These are phyloP conservation scores for Mycena galericulata DNA, from an alignment of 768 basidiomycete species.

Conservation along the genomic window DNA sequence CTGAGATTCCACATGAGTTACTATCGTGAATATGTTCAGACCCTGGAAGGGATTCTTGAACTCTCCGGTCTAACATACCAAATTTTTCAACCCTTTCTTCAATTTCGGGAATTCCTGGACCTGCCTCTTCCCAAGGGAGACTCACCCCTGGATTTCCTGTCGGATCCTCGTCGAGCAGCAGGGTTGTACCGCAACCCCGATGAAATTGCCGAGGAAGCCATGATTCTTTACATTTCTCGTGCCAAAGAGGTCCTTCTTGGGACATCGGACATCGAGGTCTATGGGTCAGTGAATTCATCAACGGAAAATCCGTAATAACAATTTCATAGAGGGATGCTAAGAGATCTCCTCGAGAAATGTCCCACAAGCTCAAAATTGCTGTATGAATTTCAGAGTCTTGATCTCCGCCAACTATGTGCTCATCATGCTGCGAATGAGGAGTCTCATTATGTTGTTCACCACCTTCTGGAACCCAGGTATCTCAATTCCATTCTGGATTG, in stretches of 20 bases:
- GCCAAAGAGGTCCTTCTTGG: not conserved
- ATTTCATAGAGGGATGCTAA: not conserved
- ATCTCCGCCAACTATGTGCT: not conserved
- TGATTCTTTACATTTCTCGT: not conserved
- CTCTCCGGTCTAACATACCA: not conserved
- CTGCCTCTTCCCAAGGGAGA: not conserved
- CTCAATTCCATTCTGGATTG: not conserved
- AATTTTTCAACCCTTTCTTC: not conserved
- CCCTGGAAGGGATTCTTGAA: not conserved
- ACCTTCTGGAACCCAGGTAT: not conserved
- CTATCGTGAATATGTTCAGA: not conserved
- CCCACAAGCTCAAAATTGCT: not conserved
- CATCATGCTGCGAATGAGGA: not conserved
- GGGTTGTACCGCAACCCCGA: not conserved
- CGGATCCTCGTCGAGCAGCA: not conserved
- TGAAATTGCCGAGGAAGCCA: not conserved
- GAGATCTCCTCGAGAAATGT: not conserved
- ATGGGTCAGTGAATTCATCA: not conserved
- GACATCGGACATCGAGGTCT: not conserved
- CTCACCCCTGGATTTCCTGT: conserved; percentile 3
- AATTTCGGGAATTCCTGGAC: not conserved
- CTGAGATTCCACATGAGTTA: not conserved
- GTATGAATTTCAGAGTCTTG: not conserved
- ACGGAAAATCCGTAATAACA: not conserved
- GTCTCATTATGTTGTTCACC: not conserved